Evolutionary conservation across 345 rosid species (phyloP).

Genomic region (Populus alba): DNA sequence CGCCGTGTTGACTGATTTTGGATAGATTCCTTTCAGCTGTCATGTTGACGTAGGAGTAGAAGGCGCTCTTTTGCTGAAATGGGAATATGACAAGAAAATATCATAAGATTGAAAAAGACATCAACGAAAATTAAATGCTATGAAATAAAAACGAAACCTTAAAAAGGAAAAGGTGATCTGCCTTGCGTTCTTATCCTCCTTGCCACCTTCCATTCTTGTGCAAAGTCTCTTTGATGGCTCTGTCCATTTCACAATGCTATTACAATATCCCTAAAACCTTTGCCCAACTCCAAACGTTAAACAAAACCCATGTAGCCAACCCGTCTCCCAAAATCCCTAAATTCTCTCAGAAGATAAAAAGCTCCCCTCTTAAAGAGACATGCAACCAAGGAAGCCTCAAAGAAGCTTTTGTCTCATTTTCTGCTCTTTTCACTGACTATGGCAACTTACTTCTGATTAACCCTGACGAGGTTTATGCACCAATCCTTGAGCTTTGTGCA

Average conservation of each 20-base stretch:
- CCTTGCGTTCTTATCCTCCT: neutral
- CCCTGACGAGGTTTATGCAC: conserved; percentile 40
- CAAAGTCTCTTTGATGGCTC: conserved; percentile 24
- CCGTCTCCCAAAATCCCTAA: neutral
- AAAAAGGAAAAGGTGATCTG: neutral
- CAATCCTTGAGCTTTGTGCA: conserved; percentile 52
- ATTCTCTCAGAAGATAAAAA: conserved; percentile 8
- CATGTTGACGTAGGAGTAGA: no score
- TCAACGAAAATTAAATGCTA: neutral
- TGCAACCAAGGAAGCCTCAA: conserved; percentile 36
- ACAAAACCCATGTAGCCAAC: conserved; percentile 19
- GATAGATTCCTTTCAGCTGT: neutral
- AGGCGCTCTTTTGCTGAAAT: neutral
- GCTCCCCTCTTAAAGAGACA: conserved; percentile 21
- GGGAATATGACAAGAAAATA: neutral
- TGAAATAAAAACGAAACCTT: neutral
- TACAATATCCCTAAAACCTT: conserved; percentile 11
- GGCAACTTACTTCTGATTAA: neutral
- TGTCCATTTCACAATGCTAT: neutral
- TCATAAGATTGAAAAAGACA: neutral
- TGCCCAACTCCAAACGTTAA: conserved; percentile 5
- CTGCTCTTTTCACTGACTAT: conserved; percentile 5
- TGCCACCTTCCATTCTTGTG: conserved; percentile 12
- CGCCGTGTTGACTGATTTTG: no score
- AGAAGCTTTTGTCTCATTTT: conserved; percentile 39